Evolutionary conservation across 352 stramenopile species (phyloP).

Genomic region (Phytophthora colocasiae): DNA sequence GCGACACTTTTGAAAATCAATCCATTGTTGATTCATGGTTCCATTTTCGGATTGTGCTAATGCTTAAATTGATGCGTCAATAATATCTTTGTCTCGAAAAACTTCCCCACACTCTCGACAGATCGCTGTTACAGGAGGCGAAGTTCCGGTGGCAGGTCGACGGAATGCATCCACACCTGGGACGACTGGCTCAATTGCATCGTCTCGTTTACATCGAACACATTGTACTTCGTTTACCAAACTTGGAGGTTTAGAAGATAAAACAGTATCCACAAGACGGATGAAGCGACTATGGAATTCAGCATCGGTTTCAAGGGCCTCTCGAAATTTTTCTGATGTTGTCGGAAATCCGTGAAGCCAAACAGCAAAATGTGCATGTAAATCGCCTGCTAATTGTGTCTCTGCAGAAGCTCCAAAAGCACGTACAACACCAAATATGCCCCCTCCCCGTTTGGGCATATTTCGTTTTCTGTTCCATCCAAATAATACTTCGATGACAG

Average conservation of each 20-base stretch:
- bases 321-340: slow-evolving; percentile 8
- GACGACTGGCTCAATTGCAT: no score
- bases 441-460: slow-evolving; percentile 14
- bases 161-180: slow-evolving; percentile 17
- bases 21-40: no score
- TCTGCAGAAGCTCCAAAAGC: slow-evolving; percentile 31
- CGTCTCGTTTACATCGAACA: background rate
- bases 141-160: background rate
- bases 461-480: slow-evolving; percentile 12
- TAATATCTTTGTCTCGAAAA: background rate
- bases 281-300: background rate
- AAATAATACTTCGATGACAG: slow-evolving; percentile 17
- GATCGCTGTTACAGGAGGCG: background rate
- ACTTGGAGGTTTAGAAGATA: background rate
- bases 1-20: no score
- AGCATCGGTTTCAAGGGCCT: background rate
- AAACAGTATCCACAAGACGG: slow-evolving; percentile 2
- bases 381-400: slow-evolving; percentile 36
- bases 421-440: slow-evolving; percentile 35
- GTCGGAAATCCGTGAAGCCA: slow-evolving; percentile 36
- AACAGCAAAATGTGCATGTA: slow-evolving; percentile 35
- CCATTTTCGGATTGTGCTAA: no score
- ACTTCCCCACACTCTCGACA: no score
- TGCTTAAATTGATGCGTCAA: no score
- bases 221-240: background rate